These are phyloP conservation scores for Berkeleyomyces rouxiae DNA, from an alignment of 2,329 filamentous ascomycete species.

Conservation along the genomic window DNA sequence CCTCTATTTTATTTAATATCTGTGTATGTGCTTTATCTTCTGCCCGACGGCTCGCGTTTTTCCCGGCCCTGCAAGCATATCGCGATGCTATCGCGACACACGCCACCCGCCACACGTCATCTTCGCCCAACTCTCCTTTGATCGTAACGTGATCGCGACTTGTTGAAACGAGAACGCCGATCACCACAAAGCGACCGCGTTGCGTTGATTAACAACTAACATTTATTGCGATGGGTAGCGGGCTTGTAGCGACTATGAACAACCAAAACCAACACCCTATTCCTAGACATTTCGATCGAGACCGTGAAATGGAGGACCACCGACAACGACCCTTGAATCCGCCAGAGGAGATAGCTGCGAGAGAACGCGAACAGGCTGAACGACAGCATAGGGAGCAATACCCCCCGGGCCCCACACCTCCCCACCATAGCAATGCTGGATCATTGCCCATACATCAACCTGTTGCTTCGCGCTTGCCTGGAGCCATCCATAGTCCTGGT, in stretches of 20 bases:
- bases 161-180: not conserved
- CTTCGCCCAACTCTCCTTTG: not conserved
- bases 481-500: slow-evolving; percentile 80
- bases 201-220: not conserved
- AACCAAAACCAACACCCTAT: slow-evolving; percentile 27
- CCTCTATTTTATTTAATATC: not conserved
- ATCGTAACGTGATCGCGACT: not conserved
- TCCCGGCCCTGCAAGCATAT: not conserved
- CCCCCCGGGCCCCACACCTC: slow-evolving; percentile 54
- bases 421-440: slow-evolving; percentile 73
- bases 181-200: not conserved
- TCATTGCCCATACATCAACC: slow-evolving; percentile 90
- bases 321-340: slow-evolving; percentile 31
- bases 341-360: slow-evolving; percentile 31
- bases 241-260: slow-evolving; percentile 26
- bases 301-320: slow-evolving; percentile 31
- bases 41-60: not conserved
- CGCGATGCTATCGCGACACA: not conserved
- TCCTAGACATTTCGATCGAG: slow-evolving; percentile 30
- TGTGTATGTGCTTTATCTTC: not conserved
- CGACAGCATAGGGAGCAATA: slow-evolving; percentile 49
- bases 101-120: not conserved
- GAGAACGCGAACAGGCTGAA: slow-evolving; percentile 30
- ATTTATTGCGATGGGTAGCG: slow-evolving; percentile 2
- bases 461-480: slow-evolving; percentile 63